Base-by-base conservation (phyloP, 2,329 filamentous ascomycete species). In the Exserohilum rostratum region DNA sequence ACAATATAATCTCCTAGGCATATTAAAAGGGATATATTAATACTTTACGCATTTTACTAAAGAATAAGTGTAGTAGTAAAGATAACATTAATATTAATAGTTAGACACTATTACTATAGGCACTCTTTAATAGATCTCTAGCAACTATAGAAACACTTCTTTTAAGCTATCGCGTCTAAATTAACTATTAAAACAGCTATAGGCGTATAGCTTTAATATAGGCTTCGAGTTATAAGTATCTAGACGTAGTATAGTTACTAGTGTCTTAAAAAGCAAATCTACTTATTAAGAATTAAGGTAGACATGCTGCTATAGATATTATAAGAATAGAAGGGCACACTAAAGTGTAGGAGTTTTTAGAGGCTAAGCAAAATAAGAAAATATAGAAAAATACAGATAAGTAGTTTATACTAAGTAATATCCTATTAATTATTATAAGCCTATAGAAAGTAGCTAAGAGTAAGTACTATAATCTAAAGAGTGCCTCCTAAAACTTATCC, bases 41-140 rank as follows among this genome's bases (percentile, higher is more conserved):
- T 9, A 63, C 67, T 3, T 43, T 78, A 22, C 29, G 53, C 27
- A 61, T 61, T 43, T 64, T 76, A 7, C 53, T 77, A 2, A 68
- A 68, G 18, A 29, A 68, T 37, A 46, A 60, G 27, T 70, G 58
- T 44, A 47, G 59, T 13, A 71, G 69, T 5, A 63, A 67, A 22
- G 71, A 77, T 50, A 64, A 67, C 6, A 47, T 45, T 25, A 74
- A 78, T 60, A 61, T 67, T 5, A 62, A 73, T 47, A 61, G 62
- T 18, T 77, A 74, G 75, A 72, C 73, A 12, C 75, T 74, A 3
- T 48, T 77, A 15, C 53, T 66, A n/a, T 77, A 71, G 75, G 71
- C 73, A 6, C 64, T 75, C 50, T 46, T n/a, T 35, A 60, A 18
- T 38, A 58, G 42, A n/a, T 66, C 62, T 9, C 68, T 71, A 0